These are phyloP conservation scores for Combretum micranthum DNA, from an alignment of 345 rosid species.

Conservation along the genomic window DNA sequence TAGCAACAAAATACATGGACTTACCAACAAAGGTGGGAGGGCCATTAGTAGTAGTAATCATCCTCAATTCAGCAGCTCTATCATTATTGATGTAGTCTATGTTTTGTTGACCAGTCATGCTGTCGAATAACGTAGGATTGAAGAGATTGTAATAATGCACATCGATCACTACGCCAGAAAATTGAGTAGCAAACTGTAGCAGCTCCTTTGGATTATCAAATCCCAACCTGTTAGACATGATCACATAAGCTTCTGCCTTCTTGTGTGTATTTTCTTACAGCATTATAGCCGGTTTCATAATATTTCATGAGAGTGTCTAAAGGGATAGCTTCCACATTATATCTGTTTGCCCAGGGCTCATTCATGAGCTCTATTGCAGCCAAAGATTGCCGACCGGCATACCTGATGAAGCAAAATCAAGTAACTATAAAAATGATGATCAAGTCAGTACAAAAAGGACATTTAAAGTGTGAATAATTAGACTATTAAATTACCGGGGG, in stretches of 20 bases:
- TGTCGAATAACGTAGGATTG: neutral
- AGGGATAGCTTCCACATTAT: neutral
- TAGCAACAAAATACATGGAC: too few species aligned
- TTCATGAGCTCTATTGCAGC: slow-evolving; percentile 34
- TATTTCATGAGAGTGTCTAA: slow-evolving; percentile 20
- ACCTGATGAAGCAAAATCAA: too few species aligned
- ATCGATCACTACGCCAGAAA: slow-evolving; percentile 24
- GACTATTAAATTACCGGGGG: too few species aligned
- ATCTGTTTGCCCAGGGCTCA: slow-evolving; percentile 23
- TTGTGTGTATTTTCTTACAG: slow-evolving; percentile 25
- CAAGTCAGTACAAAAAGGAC: too few species aligned
- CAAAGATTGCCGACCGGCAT: neutral
- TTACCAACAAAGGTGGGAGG: too few species aligned
- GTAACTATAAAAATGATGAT: too few species aligned
- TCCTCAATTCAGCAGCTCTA: too few species aligned
- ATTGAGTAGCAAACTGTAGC: slow-evolving; percentile 13
- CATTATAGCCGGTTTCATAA: slow-evolving; percentile 26
- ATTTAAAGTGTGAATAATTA: too few species aligned
- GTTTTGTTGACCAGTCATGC: slow-evolving; percentile 17
- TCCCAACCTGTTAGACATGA: slow-evolving; percentile 27
- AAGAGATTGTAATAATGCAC: slow-evolving; percentile 33
- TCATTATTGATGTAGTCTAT: slow-evolving; percentile 10
- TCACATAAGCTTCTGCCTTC: slow-evolving; percentile 23
- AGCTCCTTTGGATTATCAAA: slow-evolving; percentile 14
- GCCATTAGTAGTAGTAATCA: too few species aligned